Evolutionary conservation across 2,329 filamentous ascomycete genomes (phyloP).

Genomic region (Epichloe brachyelytri): DNA sequence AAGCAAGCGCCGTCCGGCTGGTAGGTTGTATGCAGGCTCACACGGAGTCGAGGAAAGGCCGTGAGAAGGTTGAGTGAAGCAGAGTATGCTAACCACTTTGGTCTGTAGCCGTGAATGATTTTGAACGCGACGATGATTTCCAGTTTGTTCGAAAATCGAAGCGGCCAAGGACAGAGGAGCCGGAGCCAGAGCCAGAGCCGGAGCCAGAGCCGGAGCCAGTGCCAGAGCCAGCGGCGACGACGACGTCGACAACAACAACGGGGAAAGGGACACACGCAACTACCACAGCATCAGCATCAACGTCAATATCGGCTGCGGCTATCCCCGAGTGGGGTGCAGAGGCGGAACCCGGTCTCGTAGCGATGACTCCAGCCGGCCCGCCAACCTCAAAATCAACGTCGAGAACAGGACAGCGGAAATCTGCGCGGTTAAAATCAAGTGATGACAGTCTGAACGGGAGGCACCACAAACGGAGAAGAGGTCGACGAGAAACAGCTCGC

Average conservation of each 20-base stretch:
- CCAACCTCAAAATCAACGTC: conserved; percentile 7
- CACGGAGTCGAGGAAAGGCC: neutral
- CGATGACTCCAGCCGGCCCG: conserved; percentile 3
- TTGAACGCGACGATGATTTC: conserved; percentile 69
- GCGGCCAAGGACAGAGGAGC: conserved; percentile 44
- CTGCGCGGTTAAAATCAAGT: conserved; percentile 27
- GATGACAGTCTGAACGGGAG: conserved; percentile 26
- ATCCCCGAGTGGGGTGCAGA: conserved; percentile 7
- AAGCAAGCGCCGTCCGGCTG: conserved; percentile 48
- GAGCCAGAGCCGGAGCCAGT: too few species aligned
- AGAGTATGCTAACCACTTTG: too few species aligned
- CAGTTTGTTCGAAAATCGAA: conserved; percentile 59
- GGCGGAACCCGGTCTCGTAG: neutral
- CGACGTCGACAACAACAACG: neutral
- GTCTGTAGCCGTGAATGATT: conserved; percentile 26
- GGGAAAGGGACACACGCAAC: neutral
- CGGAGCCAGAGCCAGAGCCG: conserved; percentile 19
- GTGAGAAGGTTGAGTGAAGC: neutral
- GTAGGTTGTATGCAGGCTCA: conserved; percentile 28
- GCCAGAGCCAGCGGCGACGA: conserved; percentile 22
- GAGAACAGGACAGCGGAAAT: conserved; percentile 16
- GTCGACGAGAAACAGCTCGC: conserved; percentile 30
- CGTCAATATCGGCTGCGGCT: conserved; percentile 5
- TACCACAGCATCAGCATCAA: neutral
- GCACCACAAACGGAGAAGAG: conserved; percentile 25